These are phyloP conservation scores for Apiospora saccharicola DNA, from an alignment of 2,329 filamentous ascomycete species.

Conservation along the genomic window DNA sequence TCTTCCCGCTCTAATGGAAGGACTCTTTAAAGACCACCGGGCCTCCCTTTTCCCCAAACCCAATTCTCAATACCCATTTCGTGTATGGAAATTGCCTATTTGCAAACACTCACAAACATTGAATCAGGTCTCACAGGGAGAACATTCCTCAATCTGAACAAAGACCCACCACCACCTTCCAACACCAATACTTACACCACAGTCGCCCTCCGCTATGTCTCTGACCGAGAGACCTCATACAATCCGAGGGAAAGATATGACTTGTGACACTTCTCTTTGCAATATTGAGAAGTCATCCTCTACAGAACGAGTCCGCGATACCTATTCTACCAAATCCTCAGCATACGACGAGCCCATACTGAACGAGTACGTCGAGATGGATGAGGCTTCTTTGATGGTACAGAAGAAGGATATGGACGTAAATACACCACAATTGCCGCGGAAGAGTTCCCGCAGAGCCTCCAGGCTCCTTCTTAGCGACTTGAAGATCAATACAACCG, in stretches of 20 bases:
- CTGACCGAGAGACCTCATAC: constrained; percentile 17
- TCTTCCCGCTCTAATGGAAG: background rate
- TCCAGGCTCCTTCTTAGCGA: constrained; percentile 55
- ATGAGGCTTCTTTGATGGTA: constrained; percentile 25
- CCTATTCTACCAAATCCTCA: constrained; percentile 24
- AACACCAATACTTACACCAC: background rate
- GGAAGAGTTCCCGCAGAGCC: constrained; percentile 57
- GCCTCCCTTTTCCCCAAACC: background rate
- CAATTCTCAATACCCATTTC: background rate
- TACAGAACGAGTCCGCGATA: constrained; percentile 11
- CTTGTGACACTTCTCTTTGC: background rate
- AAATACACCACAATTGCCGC: constrained; percentile 55
- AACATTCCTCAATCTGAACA: constrained; percentile 12
- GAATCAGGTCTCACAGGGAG: constrained; percentile 14
- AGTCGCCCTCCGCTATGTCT: background rate
- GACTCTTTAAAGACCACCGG: background rate
- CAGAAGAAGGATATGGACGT: constrained; percentile 25
- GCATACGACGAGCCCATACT: constrained; percentile 28
- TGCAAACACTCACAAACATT: constrained; percentile 20
- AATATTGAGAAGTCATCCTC: background rate
- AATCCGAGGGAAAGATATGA: background rate
- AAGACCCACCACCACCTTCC: background rate
- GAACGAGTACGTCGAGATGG: constrained; percentile 27
- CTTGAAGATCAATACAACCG: constrained; percentile 45
- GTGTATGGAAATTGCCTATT: constrained; percentile 6